Conservation (phyloP, 495 filamentous ascomycete species). For the Xylaria venustula region DNA sequence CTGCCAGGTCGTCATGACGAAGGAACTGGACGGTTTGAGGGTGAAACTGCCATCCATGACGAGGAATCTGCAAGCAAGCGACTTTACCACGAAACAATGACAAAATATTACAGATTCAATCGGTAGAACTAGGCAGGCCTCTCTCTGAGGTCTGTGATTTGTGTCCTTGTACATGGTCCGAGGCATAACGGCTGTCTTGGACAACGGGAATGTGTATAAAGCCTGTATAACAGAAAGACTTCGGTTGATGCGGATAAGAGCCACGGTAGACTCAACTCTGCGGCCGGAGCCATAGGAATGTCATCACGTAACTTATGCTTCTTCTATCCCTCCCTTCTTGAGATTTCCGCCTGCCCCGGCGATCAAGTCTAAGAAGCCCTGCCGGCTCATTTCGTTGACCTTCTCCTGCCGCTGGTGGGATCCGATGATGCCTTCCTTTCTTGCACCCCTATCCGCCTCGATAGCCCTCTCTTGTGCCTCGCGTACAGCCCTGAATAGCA, state of each 20-base stretch:
- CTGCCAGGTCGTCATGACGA: conserved; percentile 89
- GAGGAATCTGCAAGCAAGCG: conserved; percentile 90
- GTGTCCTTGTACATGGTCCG: too few relatives aligned
- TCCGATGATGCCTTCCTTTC: conserved; percentile 72
- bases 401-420: conserved; percentile 72
- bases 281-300: conserved; percentile 21
- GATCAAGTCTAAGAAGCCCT: conserved; percentile 93
- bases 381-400: conserved; percentile 91
- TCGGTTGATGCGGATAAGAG: conserved; percentile 3
- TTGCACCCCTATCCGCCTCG: conserved; percentile 66
- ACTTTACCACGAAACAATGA: conserved; percentile 62
- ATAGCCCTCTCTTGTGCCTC: conserved; percentile 84
- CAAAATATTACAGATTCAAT: background rate
- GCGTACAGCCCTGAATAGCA: conserved; percentile 92
- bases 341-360: conserved; percentile 56
- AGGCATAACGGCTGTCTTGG: background rate
- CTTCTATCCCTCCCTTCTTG: conserved; percentile 51
- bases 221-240: conserved; percentile 15
- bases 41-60: conserved; percentile 91
- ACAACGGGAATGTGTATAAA: conserved; percentile 6
- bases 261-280: conserved; percentile 9
- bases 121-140: conserved; percentile 1
- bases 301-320: conserved; percentile 39
- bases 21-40: conserved; percentile 80
- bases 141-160: too few relatives aligned